Evolutionary conservation across 2,329 filamentous ascomycete genomes (phyloP).

Genomic region (Trichoderma polysporum): DNA sequence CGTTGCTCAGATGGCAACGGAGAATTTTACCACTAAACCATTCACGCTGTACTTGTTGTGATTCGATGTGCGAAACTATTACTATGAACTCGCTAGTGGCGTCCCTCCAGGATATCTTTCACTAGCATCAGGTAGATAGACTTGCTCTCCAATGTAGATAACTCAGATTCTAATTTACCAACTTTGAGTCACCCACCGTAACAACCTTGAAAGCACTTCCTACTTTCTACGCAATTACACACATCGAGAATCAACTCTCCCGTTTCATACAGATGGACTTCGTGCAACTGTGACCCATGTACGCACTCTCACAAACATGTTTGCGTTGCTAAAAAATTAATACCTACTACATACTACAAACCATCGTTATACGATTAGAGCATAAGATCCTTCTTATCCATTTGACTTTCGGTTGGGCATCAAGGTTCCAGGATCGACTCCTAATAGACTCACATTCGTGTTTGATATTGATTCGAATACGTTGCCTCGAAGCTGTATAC

Average conservation of each 20-base stretch:
- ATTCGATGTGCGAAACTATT: not conserved
- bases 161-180: too few relatives aligned
- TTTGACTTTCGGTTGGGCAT: too few relatives aligned
- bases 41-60: conserved; percentile 20
- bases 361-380: not conserved
- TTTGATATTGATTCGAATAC: not conserved
- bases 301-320: not conserved
- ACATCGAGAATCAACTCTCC: not conserved
- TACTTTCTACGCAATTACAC: too few relatives aligned
- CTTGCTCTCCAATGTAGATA: too few relatives aligned
- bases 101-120: too few relatives aligned
- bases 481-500: not conserved
- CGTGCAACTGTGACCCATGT: not conserved
- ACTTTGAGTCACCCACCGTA: too few relatives aligned
- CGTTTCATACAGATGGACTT: not conserved
- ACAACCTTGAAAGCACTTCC: too few relatives aligned
- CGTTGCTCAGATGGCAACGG: conserved; percentile 34
- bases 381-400: not conserved
- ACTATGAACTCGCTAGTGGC: not conserved
- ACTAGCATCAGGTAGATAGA: too few relatives aligned
- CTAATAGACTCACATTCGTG: too few relatives aligned
- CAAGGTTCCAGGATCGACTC: too few relatives aligned
- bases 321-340: not conserved
- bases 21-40: conserved; percentile 35
- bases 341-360: not conserved